A percentile compares a stretch with the other conserved stretches of the same genome.
Conservation (phyloP, 345 rosid genomes). For the Eucalyptus polyanthemos region DNA sequence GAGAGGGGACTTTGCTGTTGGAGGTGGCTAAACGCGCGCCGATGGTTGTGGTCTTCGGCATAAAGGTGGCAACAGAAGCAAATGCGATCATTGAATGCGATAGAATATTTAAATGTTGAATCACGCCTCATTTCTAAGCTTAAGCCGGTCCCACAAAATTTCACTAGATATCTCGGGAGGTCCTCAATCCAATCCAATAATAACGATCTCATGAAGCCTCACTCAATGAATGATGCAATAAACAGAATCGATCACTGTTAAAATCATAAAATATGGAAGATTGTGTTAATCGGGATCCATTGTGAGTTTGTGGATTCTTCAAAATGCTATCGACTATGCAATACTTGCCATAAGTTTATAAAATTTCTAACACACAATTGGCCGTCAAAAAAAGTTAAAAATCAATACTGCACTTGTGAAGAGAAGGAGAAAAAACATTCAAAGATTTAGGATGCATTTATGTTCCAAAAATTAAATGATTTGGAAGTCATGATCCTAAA, state of each 20-base stretch:
- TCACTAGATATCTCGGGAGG: background rate
- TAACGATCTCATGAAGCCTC: rapidly evolving
- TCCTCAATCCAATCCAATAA: rapidly evolving
- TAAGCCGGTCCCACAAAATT: background rate
- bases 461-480: too few species aligned
- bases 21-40: too few species aligned
- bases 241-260: rapidly evolving
- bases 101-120: too few species aligned
- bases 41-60: too few species aligned
- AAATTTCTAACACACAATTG: rapidly evolving
- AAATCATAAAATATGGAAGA: background rate
- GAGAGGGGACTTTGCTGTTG: too few species aligned
- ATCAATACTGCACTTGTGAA: rapidly evolving
- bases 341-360: background rate
- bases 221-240: rapidly evolving
- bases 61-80: too few species aligned
- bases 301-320: background rate
- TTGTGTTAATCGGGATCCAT: background rate
- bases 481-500: background rate
- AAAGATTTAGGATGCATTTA: background rate
- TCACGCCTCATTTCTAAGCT: background rate
- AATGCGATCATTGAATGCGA: too few species aligned
- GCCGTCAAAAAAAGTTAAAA: too few species aligned
- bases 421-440: too few species aligned
- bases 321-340: background rate